These are phyloP conservation scores for Voacanga thouarsii DNA, from an alignment of 257 asterid genomes.

Conservation along the genomic window DNA sequence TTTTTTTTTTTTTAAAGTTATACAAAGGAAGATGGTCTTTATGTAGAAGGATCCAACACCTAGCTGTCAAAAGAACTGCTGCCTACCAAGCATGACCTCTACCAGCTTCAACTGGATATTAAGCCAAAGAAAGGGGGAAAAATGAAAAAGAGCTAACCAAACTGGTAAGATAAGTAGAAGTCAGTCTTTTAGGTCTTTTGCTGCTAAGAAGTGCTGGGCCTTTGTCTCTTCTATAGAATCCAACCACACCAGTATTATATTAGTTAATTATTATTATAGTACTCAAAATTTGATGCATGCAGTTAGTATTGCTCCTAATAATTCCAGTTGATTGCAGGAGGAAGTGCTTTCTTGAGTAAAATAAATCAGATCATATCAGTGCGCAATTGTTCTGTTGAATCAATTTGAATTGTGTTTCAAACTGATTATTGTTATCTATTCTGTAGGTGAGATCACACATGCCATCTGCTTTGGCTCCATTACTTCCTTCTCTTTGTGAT, in stretches of 20 bases:
- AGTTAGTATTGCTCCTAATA: background rate
- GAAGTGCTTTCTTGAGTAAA: background rate
- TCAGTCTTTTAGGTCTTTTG: background rate
- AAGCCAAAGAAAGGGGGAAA: background rate
- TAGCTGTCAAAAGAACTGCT: background rate
- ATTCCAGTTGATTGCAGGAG: background rate
- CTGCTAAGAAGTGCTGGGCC: background rate
- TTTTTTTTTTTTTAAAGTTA: background rate
- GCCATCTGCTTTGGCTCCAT: conserved; percentile 43
- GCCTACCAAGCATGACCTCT: background rate
- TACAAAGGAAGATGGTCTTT: background rate
- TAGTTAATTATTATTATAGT: background rate
- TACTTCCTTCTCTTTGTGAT: conserved; percentile 35
- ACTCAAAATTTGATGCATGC: background rate
- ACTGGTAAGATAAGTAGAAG: background rate
- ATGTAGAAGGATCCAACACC: background rate
- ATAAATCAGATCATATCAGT: background rate
- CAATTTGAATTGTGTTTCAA: background rate
- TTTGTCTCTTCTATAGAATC: background rate
- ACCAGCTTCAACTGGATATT: background rate
- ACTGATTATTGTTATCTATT: conserved; percentile 2
- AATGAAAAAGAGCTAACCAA: background rate
- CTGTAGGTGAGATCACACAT: conserved; percentile 44
- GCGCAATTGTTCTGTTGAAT: background rate
- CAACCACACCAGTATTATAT: background rate